These are phyloP conservation scores for Urtica urens DNA, from an alignment of 306 rosid species.

Conservation along the genomic window DNA sequence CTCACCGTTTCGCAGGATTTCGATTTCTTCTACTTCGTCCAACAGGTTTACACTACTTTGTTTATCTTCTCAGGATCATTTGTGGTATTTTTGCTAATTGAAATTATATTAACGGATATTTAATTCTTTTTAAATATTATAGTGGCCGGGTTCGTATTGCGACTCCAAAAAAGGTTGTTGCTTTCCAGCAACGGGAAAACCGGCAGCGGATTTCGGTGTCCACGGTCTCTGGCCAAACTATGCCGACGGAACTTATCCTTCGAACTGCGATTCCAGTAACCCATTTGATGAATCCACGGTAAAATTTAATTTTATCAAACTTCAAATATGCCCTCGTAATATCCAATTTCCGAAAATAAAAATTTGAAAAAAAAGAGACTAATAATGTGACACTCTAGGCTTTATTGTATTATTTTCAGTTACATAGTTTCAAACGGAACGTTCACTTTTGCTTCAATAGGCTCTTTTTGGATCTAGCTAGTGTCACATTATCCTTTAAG, in stretches of 20 bases:
- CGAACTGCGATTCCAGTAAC: conserved; percentile 56
- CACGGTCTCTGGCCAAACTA: conserved; percentile 76
- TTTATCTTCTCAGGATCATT: background rate
- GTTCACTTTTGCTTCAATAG: too few species aligned
- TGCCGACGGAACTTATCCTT: conserved; percentile 59
- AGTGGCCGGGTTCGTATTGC: conserved; percentile 85
- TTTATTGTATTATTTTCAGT: too few species aligned
- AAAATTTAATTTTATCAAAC: background rate
- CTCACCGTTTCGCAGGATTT: conserved; percentile 40
- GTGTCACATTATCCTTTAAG: too few species aligned
- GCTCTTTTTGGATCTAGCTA: too few species aligned
- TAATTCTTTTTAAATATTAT: background rate
- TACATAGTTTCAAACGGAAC: too few species aligned
- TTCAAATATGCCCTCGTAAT: too few species aligned
- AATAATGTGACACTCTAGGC: too few species aligned
- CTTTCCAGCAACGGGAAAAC: conserved; percentile 63
- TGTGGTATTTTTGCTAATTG: background rate
- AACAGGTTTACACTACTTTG: conserved; percentile 35
- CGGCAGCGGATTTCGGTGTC: conserved; percentile 52
- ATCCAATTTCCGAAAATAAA: too few species aligned
- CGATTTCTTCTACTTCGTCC: conserved; percentile 86
- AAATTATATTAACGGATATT: background rate
- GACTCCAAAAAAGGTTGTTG: conserved; percentile 60
- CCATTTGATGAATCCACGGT: conserved; percentile 66
- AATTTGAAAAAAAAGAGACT: too few species aligned